Conservation (phyloP, 305 asterid species). For the Solanum hybrid region DNA sequence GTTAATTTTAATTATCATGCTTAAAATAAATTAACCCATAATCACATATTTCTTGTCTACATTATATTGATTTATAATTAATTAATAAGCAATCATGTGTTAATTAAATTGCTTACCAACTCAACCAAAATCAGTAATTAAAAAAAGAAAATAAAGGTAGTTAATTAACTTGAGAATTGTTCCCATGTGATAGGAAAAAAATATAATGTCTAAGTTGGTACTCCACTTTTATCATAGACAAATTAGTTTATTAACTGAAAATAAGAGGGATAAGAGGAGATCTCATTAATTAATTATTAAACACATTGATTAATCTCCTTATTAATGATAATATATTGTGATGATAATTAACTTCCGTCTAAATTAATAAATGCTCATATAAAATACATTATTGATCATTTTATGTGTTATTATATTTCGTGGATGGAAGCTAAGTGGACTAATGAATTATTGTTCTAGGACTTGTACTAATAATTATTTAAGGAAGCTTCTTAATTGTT, state of each 20-base stretch:
- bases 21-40: neutral
- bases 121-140: neutral
- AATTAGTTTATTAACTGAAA: neutral
- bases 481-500: neutral
- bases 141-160: neutral
- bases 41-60: neutral
- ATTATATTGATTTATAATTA: neutral
- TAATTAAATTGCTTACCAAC: neutral
- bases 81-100: neutral
- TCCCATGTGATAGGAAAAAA: neutral
- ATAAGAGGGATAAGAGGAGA: neutral
- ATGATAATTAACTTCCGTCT: neutral
- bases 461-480: neutral
- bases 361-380: neutral
- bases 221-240: neutral
- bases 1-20: neutral
- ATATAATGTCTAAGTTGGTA: neutral
- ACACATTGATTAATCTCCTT: neutral
- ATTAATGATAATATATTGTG: neutral
- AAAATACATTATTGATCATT: neutral
- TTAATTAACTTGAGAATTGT: neutral
- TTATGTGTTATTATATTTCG: neutral
- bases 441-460: neutral
- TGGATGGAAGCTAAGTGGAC: neutral
- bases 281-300: neutral